These are phyloP conservation scores for Conidiobolus incongruus DNA, from an alignment of 371 early-diverging fungal species.

Conservation along the genomic window DNA sequence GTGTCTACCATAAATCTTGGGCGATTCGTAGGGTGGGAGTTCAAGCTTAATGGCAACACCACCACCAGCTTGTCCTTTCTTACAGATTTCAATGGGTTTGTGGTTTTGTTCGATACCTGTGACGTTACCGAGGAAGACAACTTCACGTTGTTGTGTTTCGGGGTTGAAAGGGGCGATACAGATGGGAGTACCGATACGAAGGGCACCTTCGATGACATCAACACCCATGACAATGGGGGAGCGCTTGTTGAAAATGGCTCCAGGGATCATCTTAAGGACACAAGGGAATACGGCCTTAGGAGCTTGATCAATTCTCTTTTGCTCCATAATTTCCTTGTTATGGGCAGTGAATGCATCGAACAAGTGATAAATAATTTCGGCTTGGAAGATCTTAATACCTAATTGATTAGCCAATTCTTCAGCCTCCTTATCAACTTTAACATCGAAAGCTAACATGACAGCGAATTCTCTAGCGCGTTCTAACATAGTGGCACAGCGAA, in stretches of 20 bases:
- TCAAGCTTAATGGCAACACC: constrained; percentile 97
- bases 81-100: constrained; percentile 62
- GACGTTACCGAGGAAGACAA: constrained; percentile 75
- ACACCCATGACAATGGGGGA: constrained; percentile 97
- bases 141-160: constrained; percentile 39
- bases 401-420: constrained; percentile 78
- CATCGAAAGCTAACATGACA: constrained; percentile 97
- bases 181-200: constrained; percentile 88
- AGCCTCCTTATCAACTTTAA: constrained; percentile 94
- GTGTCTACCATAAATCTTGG: constrained; percentile 91
- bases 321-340: constrained; percentile 45
- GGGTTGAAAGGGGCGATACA: constrained; percentile 75
- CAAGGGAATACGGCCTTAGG: constrained; percentile 94
- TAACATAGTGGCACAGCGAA: constrained; percentile 81
- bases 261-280: constrained; percentile 81
- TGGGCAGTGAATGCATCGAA: constrained; percentile 90
- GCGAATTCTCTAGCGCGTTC: constrained; percentile 76
- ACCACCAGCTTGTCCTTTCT: constrained; percentile 63
- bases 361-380: constrained; percentile 99
- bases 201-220: constrained; percentile 84
- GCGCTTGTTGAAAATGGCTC: constrained; percentile 90
- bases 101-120: constrained; percentile 94
- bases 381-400: constrained; percentile 86
- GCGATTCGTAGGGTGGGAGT: constrained; percentile 55
- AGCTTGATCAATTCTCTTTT: constrained; percentile 72